Percentiles rank a stretch among this genome's conserved stretches.
Evolutionary conservation across 2,329 filamentous ascomycete species (phyloP).

Genomic region (Aspergillus caelatus): DNA sequence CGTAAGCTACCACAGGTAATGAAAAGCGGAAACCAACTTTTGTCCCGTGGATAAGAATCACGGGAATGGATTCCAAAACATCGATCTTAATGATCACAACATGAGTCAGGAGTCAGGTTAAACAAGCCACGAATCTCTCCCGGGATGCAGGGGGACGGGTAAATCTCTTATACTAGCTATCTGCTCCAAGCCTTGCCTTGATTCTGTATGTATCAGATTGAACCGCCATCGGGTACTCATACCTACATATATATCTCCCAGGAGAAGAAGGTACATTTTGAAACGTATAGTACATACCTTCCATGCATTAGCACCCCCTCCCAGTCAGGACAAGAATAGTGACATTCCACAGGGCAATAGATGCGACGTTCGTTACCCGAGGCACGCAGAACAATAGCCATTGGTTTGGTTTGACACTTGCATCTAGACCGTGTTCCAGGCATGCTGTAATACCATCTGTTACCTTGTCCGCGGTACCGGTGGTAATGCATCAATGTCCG

Average conservation of each 20-base stretch:
- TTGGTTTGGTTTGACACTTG: neutral
- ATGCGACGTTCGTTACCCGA: neutral
- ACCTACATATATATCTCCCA: neutral
- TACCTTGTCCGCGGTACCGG: neutral
- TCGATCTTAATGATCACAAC: neutral
- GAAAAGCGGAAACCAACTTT: conserved; percentile 1
- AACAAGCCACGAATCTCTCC: neutral
- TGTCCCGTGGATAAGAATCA: neutral
- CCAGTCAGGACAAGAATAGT: neutral
- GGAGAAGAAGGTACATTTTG: too few relatives aligned
- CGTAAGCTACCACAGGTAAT: neutral
- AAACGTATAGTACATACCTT: too few relatives aligned
- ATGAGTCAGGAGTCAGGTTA: neutral
- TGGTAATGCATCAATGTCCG: neutral
- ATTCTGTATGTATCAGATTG: neutral
- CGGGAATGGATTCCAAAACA: neutral
- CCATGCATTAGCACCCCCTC: neutral
- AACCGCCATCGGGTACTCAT: neutral
- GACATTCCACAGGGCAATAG: conserved; percentile 1
- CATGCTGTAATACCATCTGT: neutral
- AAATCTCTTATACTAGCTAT: neutral
- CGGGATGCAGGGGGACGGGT: neutral
- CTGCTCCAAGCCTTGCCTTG: neutral
- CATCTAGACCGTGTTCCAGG: neutral
- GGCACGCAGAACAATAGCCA: neutral